A percentile compares a stretch with the other conserved stretches of the same genome.
Conservation (phyloP, 371 early-diverging fungal genomes). For the Mucor lusitanicus region DNA sequence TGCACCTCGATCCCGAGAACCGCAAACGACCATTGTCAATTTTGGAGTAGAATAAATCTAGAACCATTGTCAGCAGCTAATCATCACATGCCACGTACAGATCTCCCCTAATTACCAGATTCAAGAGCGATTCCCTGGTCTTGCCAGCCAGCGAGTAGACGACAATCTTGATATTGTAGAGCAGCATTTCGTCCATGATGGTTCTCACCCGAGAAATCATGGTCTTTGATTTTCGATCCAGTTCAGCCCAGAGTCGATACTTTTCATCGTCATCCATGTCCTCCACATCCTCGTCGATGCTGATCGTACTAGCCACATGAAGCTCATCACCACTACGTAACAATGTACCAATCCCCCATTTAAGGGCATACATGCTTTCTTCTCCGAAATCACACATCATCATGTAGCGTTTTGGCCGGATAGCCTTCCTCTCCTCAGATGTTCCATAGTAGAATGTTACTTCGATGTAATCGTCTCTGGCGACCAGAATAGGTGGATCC, state of each 20-base stretch:
- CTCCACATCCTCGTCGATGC: conserved; percentile 44
- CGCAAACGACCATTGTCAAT: conserved; percentile 60
- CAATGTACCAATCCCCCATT: conserved; percentile 33
- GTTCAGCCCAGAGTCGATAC: conserved; percentile 38
- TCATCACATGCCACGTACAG: neutral
- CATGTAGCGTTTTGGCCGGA: conserved; percentile 35
- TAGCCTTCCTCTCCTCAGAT: conserved; percentile 12
- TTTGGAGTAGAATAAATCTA: conserved; percentile 49
- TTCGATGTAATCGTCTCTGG: conserved; percentile 35
- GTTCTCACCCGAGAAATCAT: conserved; percentile 46
- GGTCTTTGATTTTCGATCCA: conserved; percentile 48
- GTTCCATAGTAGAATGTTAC: conserved; percentile 45
- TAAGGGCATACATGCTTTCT: conserved; percentile 46
- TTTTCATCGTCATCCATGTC: conserved; percentile 42
- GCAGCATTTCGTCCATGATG: conserved; percentile 38
- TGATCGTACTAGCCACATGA: conserved; percentile 54
- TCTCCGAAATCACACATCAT: conserved; percentile 50
- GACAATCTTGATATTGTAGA: conserved; percentile 55
- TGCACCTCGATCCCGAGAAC: conserved; percentile 56
- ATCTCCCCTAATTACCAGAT: conserved; percentile 37
- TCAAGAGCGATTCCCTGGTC: conserved; percentile 53
- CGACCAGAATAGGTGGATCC: conserved; percentile 35
- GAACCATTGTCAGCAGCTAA: neutral
- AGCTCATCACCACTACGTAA: conserved; percentile 50
- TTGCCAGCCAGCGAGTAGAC: conserved; percentile 58